These are phyloP conservation scores for Trypanosoma scelopori DNA, from an alignment of 208 protist species.

Conservation along the genomic window DNA sequence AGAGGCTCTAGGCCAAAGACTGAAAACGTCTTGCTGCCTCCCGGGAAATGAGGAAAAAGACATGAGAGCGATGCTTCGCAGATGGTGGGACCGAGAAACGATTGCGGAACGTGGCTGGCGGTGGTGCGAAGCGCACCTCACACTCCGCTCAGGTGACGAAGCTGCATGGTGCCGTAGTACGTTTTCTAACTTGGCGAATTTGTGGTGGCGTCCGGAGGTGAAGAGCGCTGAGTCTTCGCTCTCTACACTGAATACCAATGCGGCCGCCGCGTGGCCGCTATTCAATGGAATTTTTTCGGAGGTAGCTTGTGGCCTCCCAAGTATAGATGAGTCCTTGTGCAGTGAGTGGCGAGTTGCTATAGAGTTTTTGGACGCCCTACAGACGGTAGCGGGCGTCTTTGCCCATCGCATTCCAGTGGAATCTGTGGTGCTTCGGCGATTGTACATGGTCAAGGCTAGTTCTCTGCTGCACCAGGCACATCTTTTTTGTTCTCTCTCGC, in stretches of 20 bases:
- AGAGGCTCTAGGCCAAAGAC: background rate
- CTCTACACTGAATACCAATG: background rate
- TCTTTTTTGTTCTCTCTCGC: conserved; percentile 8
- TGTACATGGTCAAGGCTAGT: conserved; percentile 9
- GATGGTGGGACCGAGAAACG: conserved; percentile 5
- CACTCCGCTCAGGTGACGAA: conserved; percentile 15
- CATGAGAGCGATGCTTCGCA: background rate
- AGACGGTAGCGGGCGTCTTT: background rate
- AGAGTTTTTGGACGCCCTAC: conserved; percentile 15
- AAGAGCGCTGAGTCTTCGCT: background rate
- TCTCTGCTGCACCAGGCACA: conserved; percentile 16
- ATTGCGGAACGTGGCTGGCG: conserved; percentile 23
- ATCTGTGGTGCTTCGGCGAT: background rate
- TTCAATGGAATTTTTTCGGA: conserved; percentile 4
- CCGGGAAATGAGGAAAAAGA: background rate
- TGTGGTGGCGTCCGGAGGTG: conserved; percentile 27
- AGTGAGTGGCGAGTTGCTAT: background rate
- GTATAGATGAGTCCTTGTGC: background rate
- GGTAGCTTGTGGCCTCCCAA: background rate
- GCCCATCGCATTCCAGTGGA: conserved; percentile 16
- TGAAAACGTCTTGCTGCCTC: background rate
- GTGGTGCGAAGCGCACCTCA: conserved; percentile 33
- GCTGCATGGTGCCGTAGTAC: background rate
- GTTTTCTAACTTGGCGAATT: conserved; percentile 7
- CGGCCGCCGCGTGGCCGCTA: background rate